Conservation (phyloP, 768 basidiomycete genomes). For the Candolleomyces eurysporus region DNA sequence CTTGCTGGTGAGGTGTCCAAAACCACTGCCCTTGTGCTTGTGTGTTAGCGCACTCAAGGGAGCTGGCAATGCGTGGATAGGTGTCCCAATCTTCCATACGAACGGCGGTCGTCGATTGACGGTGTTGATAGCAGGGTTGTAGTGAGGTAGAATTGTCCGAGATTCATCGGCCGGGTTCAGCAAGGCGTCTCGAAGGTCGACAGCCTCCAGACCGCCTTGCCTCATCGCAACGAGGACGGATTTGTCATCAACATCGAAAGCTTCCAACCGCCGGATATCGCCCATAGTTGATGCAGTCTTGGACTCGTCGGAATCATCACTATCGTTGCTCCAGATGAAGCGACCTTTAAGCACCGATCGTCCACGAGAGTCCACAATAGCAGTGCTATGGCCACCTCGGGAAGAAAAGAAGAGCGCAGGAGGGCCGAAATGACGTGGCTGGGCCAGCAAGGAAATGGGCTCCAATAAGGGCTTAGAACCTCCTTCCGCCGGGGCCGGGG, state of each 20-base stretch:
- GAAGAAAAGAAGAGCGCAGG: slow-evolving; percentile 86
- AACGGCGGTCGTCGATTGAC: slow-evolving; percentile 72
- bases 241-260: slow-evolving; percentile 73
- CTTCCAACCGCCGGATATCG: slow-evolving; percentile 80
- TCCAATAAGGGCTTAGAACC: slow-evolving; percentile 58
- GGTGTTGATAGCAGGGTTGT: slow-evolving; percentile 56
- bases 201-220: slow-evolving; percentile 80
- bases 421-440: slow-evolving; percentile 82
- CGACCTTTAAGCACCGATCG: slow-evolving; percentile 80
- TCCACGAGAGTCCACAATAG: slow-evolving; percentile 84
- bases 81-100: slow-evolving; percentile 82
- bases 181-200: slow-evolving; percentile 77
- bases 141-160: slow-evolving; percentile 68
- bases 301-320: slow-evolving; percentile 41
- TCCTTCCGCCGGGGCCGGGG: slow-evolving; percentile 20
- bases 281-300: slow-evolving; percentile 54
- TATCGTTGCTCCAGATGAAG: slow-evolving; percentile 76
- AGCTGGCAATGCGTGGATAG: slow-evolving; percentile 43
- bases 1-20: slow-evolving; percentile 41
- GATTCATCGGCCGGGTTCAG: slow-evolving; percentile 80
- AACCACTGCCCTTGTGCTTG: slow-evolving; percentile 35
- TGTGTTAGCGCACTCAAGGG: slow-evolving; percentile 34
- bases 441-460: slow-evolving; percentile 74
- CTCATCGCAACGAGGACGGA: slow-evolving; percentile 84
- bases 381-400: slow-evolving; percentile 86